phyloP scores from a whole-genome alignment of 1,284 basidiomycete genomes.

The Tilletiaria anomala region DNA sequence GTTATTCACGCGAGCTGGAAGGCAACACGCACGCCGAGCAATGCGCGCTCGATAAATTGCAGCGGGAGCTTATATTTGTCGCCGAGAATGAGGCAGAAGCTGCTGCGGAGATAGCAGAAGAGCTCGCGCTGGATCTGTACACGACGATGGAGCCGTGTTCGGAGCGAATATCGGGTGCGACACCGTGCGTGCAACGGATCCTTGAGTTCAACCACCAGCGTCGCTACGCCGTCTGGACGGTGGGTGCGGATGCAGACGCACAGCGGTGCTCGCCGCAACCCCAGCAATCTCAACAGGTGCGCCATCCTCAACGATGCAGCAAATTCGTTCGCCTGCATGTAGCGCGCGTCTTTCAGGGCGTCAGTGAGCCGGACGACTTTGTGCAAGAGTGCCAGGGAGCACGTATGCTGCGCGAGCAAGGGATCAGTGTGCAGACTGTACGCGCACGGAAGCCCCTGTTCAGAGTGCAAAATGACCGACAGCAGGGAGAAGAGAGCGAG shows the following conservation, averaged over 20 bases:
- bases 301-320: neutral
- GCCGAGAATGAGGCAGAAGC: neutral
- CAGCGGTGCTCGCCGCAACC: neutral
- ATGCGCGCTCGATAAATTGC: constrained; percentile 69
- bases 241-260: no score
- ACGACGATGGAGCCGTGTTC: constrained; percentile 97
- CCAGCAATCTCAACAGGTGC: neutral
- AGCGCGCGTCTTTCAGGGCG: constrained; percentile 70
- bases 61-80: constrained; percentile 14
- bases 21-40: constrained; percentile 98
- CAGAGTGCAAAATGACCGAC: no score
- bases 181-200: constrained; percentile 73
- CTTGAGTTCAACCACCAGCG: constrained; percentile 49
- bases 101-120: neutral
- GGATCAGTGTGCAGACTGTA: constrained; percentile 62
- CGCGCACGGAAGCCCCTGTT: constrained; percentile 18
- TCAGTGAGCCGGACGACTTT: constrained; percentile 85
- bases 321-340: constrained; percentile 42
- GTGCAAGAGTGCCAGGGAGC: constrained; percentile 74
- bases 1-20: constrained; percentile 73
- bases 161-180: constrained; percentile 67
- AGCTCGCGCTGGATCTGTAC: constrained; percentile 55
- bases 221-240: no score
- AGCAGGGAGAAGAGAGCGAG: constrained; percentile 48
- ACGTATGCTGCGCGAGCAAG: constrained; percentile 56